Evolutionary conservation across 345 rosid genomes (phyloP), one percentile per base, ranked within the genome.

Genomic region (Barbarea vulgaris): DNA sequence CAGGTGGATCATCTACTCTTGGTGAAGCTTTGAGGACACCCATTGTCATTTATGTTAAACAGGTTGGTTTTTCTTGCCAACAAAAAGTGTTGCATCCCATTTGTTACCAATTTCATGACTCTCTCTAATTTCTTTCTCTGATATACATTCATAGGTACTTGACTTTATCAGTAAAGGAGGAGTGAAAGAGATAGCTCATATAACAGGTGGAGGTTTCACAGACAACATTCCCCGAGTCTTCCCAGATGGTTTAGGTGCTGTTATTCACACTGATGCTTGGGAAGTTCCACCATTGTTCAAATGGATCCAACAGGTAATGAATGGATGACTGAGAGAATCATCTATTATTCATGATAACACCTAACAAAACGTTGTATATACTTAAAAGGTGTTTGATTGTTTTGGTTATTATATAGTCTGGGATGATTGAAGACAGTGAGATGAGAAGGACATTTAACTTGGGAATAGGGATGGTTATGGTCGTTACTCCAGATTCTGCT

Each of bases 151-250:
- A 4, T 21, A 89, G 96, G 95, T 89, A 64, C 89, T 91, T 54
- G 93, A 89, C 77, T 21, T 91, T 33, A 87, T 91, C 59, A 81
- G 83, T 70, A 83, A 80, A 78, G 95, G 96, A 75, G 96, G 96
- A 30, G 91, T 91, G 31, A 91, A 89, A 74, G 95, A 96, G 31
- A 72, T 91, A 74, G 96, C 97, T 28, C 96, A 89, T 79, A 83
- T 89, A 54, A 93, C 97, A 3, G 97, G 96, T 50, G 98, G 98
- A 67, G 96, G 96, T 52, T 88, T 94, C 67, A 91, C 97, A 0
- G 96, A 94, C 78, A 91, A 91, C 70, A 89, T 89, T 37, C 96
- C 95, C n/a, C 77, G 96, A 44, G 89, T 89, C n/a, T 83, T 94
- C 52, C 98, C 96, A 0, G 67, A 85, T 46, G 97, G 91, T 50